Evolutionary conservation across 495 filamentous ascomycete genomes (phyloP).

Genomic region (Talaromyces liani): DNA sequence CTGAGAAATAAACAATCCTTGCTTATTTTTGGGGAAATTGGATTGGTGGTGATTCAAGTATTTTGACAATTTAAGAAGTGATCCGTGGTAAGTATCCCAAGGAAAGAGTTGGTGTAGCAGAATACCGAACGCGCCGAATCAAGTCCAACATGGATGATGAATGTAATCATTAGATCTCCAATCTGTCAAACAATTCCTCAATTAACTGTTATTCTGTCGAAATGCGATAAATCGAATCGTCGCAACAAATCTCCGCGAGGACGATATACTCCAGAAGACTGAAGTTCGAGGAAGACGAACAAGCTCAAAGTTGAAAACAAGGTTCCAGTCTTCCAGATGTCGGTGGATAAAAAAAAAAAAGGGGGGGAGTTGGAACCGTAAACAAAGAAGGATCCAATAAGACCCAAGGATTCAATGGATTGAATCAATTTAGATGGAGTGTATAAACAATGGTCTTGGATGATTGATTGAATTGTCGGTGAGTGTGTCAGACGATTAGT

Average conservation of each 20-base stretch:
- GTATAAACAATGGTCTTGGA: neutral
- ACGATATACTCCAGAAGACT: neutral
- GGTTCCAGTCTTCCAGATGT: neutral
- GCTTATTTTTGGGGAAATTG: neutral
- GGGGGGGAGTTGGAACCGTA: neutral
- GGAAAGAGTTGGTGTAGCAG: neutral
- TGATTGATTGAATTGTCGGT: neutral
- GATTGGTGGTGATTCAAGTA: neutral
- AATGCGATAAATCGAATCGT: neutral
- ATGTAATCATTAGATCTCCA: neutral
- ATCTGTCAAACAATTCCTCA: neutral
- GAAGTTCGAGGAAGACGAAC: neutral
- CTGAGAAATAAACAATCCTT: neutral
- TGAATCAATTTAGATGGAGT: neutral
- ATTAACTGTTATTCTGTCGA: neutral
- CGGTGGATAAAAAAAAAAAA: neutral
- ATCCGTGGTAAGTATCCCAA: neutral
- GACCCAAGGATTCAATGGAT: neutral
- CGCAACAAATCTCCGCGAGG: neutral
- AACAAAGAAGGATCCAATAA: neutral
- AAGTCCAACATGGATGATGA: neutral
- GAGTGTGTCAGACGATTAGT: neutral
- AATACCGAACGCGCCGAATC: neutral
- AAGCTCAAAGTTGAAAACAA: neutral
- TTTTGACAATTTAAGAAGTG: neutral